Evolutionary conservation across 345 rosid genomes (phyloP).

Genomic region (Gossypium longicalyx): DNA sequence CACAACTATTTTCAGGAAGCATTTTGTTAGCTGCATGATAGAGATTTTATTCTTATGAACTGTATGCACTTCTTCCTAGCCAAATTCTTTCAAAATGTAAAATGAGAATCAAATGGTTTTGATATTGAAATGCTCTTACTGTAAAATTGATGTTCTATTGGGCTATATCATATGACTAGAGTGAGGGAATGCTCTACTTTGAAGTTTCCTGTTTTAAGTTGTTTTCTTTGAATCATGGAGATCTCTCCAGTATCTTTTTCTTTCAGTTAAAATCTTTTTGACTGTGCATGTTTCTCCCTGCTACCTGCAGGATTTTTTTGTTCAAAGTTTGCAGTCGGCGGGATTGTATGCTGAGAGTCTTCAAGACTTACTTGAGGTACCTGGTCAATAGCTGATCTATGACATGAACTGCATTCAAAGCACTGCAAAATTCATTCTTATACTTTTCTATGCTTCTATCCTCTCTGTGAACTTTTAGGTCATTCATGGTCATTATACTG

Average conservation of each 20-base stretch:
- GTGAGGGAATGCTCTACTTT: background rate
- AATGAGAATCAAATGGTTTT: background rate
- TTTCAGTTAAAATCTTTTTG: slow-evolving; percentile 14
- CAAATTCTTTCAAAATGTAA: background rate
- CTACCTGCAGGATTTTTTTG: slow-evolving; percentile 74
- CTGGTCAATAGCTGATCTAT: slow-evolving; percentile 6
- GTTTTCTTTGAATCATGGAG: slow-evolving; percentile 16
- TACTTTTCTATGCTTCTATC: slow-evolving; percentile 19
- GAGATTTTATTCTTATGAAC: slow-evolving; percentile 3
- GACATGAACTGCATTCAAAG: background rate
- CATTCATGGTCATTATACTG: slow-evolving; percentile 54
- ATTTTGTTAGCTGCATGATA: background rate
- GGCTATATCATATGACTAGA: background rate
- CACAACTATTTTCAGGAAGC: background rate
- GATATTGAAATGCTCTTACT: background rate
- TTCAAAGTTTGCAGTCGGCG: slow-evolving; percentile 83
- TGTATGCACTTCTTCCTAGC: background rate
- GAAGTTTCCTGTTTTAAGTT: slow-evolving; percentile 1
- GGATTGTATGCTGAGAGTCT: slow-evolving; percentile 70
- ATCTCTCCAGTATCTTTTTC: slow-evolving; percentile 3
- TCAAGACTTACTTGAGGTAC: slow-evolving; percentile 83
- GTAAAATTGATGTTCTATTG: background rate
- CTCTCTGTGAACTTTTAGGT: slow-evolving; percentile 43
- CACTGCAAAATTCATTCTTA: background rate
- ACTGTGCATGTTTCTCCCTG: slow-evolving; percentile 16